phyloP scores from a whole-genome alignment of 371 early-diverging fungal genomes.

The Mortierella sp. region DNA sequence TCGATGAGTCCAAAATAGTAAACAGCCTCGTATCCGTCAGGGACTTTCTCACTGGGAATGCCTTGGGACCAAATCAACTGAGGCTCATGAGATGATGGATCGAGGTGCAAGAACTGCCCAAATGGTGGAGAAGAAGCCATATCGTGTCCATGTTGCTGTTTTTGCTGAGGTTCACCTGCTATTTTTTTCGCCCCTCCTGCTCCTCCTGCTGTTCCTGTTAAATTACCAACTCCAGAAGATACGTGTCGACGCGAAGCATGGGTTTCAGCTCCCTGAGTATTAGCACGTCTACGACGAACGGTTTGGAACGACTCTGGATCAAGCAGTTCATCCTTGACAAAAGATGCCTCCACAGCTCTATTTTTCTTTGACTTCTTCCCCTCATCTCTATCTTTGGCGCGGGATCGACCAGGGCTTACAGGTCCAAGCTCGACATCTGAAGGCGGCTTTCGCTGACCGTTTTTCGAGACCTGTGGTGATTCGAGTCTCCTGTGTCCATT shows the following conservation, averaged over 20 bases:
- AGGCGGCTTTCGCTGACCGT: neutral
- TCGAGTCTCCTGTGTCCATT: neutral
- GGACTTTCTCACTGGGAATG: conserved; percentile 29
- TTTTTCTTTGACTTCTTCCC: neutral
- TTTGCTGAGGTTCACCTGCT: neutral
- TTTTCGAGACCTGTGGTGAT: neutral
- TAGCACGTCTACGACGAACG: conserved; percentile 22
- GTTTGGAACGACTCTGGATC: conserved; percentile 36
- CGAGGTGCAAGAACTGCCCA: neutral
- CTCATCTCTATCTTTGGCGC: neutral
- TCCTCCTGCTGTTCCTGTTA: neutral
- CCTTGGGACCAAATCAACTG: conserved; percentile 48
- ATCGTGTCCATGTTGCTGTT: conserved; percentile 2
- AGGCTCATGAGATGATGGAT: neutral
- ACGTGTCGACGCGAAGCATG: neutral
- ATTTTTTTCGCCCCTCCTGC: neutral
- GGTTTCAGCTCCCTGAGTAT: neutral
- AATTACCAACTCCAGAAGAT: neutral
- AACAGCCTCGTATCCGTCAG: conserved; percentile 55
- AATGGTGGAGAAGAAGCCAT: neutral
- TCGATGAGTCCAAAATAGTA: conserved; percentile 73
- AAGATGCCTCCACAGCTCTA: neutral
- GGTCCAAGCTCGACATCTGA: conserved; percentile 27
- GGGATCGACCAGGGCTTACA: neutral
- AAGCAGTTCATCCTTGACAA: conserved; percentile 2